Base-by-base conservation (phyloP, 2,329 filamentous ascomycete species). In the Apiospora saccharicola region DNA sequence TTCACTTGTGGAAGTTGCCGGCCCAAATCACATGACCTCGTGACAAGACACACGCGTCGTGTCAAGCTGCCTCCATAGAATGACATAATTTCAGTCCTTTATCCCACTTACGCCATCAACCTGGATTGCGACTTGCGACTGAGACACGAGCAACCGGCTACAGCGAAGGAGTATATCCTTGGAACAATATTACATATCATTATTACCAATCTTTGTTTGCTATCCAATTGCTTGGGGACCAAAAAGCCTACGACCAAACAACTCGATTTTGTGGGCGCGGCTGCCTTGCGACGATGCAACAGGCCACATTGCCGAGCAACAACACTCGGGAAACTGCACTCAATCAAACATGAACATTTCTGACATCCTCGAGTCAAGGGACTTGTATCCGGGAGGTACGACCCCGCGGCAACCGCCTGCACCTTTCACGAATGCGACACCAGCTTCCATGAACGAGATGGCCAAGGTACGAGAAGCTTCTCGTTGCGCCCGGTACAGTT, bases 201-300 rank as follows among this genome's bases (percentile, higher is more conserved):
- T 7, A 37, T 22, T 41, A 7, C 4, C 1, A 22, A 64, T 64
- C 10, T 7, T 10, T 14, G 22, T n/a, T 41, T 24, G 19, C 5
- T 37, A 41, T 22, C 10, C 22, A 12, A 13, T 64, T 64, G 34
- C 19, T 13, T 64, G 57, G 16, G 34, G 4, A 19, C 34, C 10
- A 41, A 64, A n/a, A 37, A 19, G 12, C 53, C 22, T 41, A n/a
- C 34, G 10, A 4, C 4, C 19, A 41, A 64, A 41, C 34, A 10
- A 41, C 34, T 13, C 19, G 34, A 24, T 24, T n/a, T 16, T 13
- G 41, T 30, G 26, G 26, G 34, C 4, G 41, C 57, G 57, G 34
- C 13, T 64, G 57, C 57, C 57, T 64, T 64, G 57, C 30, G 19
- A 64, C 57, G 57, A 64, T 64, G 34, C 57, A 22, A 41, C 57